Evolutionary conservation across 2,329 filamentous ascomycete species (phyloP).

Genomic region (Fragosphaeria purpurea): DNA sequence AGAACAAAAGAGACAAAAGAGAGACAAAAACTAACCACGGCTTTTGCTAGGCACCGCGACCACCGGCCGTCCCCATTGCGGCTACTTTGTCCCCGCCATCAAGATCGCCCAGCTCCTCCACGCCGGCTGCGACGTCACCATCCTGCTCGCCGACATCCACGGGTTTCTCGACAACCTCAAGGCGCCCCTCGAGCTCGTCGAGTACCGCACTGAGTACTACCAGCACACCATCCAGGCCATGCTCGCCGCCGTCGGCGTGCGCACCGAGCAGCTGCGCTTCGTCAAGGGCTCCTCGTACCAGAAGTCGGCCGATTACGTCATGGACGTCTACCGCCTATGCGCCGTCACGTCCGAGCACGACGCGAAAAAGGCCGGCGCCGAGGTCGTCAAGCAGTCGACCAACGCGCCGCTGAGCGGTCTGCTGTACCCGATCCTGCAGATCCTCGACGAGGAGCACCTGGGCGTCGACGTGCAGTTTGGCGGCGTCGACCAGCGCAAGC

Average conservation of each 20-base stretch:
- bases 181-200: conserved; percentile 79
- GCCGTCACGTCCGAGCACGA: conserved; percentile 65
- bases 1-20: neutral
- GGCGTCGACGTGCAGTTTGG: conserved; percentile 84
- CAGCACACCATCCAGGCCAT: conserved; percentile 62
- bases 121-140: conserved; percentile 72
- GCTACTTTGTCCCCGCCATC: conserved; percentile 79
- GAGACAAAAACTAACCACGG: neutral
- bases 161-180: conserved; percentile 78
- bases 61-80: conserved; percentile 79
- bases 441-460: conserved; percentile 82
- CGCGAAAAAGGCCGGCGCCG: conserved; percentile 81
- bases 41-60: conserved; percentile 55
- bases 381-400: conserved; percentile 85
- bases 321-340: conserved; percentile 76
- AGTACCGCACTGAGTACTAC: conserved; percentile 78
- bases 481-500: conserved; percentile 74
- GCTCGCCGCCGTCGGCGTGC: conserved; percentile 67
- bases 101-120: conserved; percentile 83
- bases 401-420: conserved; percentile 66
- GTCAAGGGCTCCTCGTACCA: conserved; percentile 82
- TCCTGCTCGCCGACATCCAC: conserved; percentile 65
- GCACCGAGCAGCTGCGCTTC: conserved; percentile 70
- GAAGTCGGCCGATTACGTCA: conserved; percentile 60
- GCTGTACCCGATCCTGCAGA: conserved; percentile 81